Conservation (phyloP, 768 basidiomycete genomes). For the Mycena kentingensis region DNA sequence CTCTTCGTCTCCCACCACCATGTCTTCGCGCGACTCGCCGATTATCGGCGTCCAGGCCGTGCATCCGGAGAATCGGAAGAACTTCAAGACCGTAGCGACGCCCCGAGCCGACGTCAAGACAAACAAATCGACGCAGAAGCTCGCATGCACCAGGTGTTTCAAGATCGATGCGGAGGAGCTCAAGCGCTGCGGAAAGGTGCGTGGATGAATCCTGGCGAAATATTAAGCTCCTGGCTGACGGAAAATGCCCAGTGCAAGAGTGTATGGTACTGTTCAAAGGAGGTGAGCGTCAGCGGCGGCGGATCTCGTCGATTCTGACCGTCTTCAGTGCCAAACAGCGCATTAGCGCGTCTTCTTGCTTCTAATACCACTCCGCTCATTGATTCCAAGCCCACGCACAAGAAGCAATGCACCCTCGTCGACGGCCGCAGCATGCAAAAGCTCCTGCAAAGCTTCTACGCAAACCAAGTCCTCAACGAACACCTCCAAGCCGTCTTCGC, state of each 20-base stretch:
- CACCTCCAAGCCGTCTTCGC: constrained; percentile 6
- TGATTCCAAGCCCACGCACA: constrained; percentile 5
- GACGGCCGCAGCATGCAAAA: constrained; percentile 4
- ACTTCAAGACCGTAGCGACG: constrained; percentile 4
- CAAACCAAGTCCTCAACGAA: neutral
- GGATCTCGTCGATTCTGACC: too few species aligned
- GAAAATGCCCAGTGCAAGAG: constrained; percentile 5
- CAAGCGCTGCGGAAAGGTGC: neutral
- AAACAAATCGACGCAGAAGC: neutral
- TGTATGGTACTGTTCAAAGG: constrained; percentile 4
- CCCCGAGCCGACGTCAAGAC: neutral
- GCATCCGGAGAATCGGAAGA: constrained; percentile 3
- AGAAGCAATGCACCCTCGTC: neutral
- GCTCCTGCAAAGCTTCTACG: constrained; percentile 3
- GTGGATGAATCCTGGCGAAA: neutral
- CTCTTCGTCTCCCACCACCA: too few species aligned
- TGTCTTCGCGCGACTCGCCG: neutral
- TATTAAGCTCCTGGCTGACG: neutral
- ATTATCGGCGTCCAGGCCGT: neutral
- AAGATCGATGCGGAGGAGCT: neutral
- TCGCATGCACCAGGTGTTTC: constrained; percentile 1
- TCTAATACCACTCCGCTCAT: neutral
- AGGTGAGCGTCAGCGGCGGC: neutral
- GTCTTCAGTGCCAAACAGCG: too few species aligned
- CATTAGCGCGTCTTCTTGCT: neutral